Percentiles rank a stretch among this genome's conserved stretches.
These are phyloP conservation scores for Hanseniaspora lindneri DNA, from an alignment of 805 yeast species.

Conservation along the genomic window DNA sequence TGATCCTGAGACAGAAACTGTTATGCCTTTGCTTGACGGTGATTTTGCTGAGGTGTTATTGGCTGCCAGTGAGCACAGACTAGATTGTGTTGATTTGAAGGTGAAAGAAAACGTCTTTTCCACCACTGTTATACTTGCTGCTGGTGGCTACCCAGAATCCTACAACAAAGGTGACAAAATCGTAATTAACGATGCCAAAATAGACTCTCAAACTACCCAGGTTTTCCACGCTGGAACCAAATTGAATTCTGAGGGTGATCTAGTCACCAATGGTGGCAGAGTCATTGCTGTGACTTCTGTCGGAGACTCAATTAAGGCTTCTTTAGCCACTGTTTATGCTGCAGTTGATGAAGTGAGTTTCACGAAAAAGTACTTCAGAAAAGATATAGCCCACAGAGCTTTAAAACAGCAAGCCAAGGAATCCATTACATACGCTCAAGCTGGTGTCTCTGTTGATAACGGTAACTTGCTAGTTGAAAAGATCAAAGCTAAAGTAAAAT, in stretches of 20 bases:
- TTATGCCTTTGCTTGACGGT: slow-evolving; percentile 68
- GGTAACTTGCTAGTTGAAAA: slow-evolving; percentile 85
- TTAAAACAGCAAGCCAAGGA: slow-evolving; percentile 42
- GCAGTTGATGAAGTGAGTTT: slow-evolving; percentile 73
- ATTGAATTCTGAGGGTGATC: slow-evolving; percentile 24
- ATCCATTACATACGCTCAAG: slow-evolving; percentile 75
- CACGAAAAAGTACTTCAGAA: slow-evolving; percentile 68
- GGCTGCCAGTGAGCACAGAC: slow-evolving; percentile 88
- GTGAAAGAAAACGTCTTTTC: slow-evolving; percentile 50
- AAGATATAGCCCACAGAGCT: slow-evolving; percentile 92
- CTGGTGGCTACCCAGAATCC: slow-evolving; percentile 90
- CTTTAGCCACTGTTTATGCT: slow-evolving; percentile 74
- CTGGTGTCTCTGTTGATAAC: slow-evolving; percentile 95
- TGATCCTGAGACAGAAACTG: slow-evolving; percentile 98
- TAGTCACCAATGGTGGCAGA: slow-evolving; percentile 89
- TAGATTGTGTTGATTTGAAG: slow-evolving; percentile 62
- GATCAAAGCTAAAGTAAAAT: slow-evolving; percentile 79
- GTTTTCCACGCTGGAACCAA: slow-evolving; percentile 97
- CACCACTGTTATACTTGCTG: slow-evolving; percentile 90
- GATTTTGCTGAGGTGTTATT: slow-evolving; percentile 86
- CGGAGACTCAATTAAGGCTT: slow-evolving; percentile 59
- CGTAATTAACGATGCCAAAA: slow-evolving; percentile 34
- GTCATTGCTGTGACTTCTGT: slow-evolving; percentile 90
- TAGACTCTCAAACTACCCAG: slow-evolving; percentile 35
- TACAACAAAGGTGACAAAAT: slow-evolving; percentile 82